Evolutionary conservation across 2,329 filamentous ascomycete genomes (phyloP).

Genomic region (Chaetomium sp.): DNA sequence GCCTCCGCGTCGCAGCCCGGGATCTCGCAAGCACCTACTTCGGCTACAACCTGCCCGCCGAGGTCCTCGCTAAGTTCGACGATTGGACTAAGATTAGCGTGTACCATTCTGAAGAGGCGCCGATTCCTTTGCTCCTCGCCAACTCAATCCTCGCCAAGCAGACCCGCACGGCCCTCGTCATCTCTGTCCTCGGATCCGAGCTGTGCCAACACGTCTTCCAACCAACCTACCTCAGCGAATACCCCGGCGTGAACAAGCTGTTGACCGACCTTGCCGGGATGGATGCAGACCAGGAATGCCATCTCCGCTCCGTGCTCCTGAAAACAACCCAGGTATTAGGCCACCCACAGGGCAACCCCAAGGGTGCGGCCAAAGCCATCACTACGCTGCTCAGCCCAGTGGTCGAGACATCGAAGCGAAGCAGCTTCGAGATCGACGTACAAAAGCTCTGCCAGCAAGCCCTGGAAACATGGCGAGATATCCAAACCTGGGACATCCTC

Average conservation of each 20-base stretch:
- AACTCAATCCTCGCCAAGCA: slow-evolving; percentile 28
- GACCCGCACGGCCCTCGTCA: slow-evolving; percentile 28
- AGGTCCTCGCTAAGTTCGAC: background rate
- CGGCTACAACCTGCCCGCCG: background rate
- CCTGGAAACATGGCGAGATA: slow-evolving; percentile 6
- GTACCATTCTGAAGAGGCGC: background rate
- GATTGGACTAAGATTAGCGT: background rate
- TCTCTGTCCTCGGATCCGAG: slow-evolving; percentile 26
- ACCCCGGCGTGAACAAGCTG: background rate
- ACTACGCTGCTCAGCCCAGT: too few species aligned
- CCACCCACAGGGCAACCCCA: too few species aligned
- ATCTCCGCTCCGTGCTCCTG: slow-evolving; percentile 18
- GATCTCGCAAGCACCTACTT: too few species aligned
- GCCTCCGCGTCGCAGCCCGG: too few species aligned
- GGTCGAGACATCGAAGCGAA: background rate
- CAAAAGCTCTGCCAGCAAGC: slow-evolving; percentile 2
- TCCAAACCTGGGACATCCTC: slow-evolving; percentile 10
- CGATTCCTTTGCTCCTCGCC: slow-evolving; percentile 27
- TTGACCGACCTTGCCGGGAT: slow-evolving; percentile 1
- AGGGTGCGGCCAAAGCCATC: too few species aligned
- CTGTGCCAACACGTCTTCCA: slow-evolving; percentile 29
- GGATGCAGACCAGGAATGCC: slow-evolving; percentile 6
- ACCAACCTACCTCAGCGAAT: slow-evolving; percentile 25
- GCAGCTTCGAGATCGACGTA: slow-evolving; percentile 1
- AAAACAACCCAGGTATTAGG: background rate